Evolutionary conservation across 129 eudicot genomes (phyloP).

Genomic region (Cynara cardunculus): DNA sequence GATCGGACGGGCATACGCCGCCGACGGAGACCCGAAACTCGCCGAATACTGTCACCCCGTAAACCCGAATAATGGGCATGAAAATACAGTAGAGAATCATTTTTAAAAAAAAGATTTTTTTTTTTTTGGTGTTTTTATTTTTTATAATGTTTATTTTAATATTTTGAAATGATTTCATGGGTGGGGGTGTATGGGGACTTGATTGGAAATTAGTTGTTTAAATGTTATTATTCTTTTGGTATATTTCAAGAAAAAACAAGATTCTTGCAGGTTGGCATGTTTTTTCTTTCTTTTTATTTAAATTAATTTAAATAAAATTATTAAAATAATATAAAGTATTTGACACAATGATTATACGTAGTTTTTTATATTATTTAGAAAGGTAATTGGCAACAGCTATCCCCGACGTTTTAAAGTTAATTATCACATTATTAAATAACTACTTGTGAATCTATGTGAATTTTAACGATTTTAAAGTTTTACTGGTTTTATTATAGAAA

Average conservation of each 20-base stretch:
- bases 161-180: slow-evolving; percentile 19
- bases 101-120: slow-evolving; percentile 9
- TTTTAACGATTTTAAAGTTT: no score
- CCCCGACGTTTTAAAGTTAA: neutral
- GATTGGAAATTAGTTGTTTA: slow-evolving; percentile 33
- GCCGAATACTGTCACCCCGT: slow-evolving; percentile 58
- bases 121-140: slow-evolving; percentile 26
- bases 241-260: slow-evolving; percentile 11
- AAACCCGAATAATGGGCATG: slow-evolving; percentile 10
- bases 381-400: slow-evolving; percentile 17
- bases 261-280: slow-evolving; percentile 25
- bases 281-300: neutral
- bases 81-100: slow-evolving; percentile 33
- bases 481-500: no score
- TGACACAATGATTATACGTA: neutral
- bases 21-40: slow-evolving; percentile 61
- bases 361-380: neutral
- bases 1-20: slow-evolving; percentile 79
- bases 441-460: no score
- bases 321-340: neutral
- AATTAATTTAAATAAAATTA: no score
- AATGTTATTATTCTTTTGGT: slow-evolving; percentile 29
- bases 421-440: no score
- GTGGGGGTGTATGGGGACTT: slow-evolving; percentile 28
- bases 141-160: slow-evolving; percentile 19